Evolutionary conservation across 306 rosid species (phyloP).

Genomic region (Quercus aquifolioides): DNA sequence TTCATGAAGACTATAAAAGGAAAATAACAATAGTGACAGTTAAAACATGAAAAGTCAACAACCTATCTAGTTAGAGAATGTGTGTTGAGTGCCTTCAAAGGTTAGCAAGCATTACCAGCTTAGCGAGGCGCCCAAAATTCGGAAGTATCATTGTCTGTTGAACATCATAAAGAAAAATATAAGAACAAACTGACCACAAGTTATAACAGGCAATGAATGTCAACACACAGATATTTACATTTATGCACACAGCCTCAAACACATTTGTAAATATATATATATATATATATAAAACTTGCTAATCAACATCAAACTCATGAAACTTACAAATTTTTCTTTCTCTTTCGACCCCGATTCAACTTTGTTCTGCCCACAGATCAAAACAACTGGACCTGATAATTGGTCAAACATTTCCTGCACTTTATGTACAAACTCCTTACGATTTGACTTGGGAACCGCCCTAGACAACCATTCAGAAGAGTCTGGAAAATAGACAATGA

Average conservation of each 20-base stretch:
- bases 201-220: background rate
- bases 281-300: background rate
- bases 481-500: constrained; percentile 94
- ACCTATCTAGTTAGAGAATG: background rate
- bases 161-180: constrained; percentile 16
- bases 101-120: constrained; percentile 67
- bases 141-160: constrained; percentile 96
- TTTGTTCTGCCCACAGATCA: constrained; percentile 95
- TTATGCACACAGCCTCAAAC: no score
- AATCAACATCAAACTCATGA: constrained; percentile 4
- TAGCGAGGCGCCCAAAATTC: constrained; percentile 70
- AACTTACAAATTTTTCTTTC: constrained; percentile 84
- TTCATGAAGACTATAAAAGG: background rate
- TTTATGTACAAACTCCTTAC: constrained; percentile 68
- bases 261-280: background rate
- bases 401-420: constrained; percentile 78
- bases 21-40: background rate
- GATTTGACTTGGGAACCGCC: constrained; percentile 72
- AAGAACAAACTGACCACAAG: constrained; percentile 3
- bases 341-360: constrained; percentile 84
- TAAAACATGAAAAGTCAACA: background rate
- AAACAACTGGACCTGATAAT: constrained; percentile 79
- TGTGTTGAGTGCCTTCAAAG: constrained; percentile 1
- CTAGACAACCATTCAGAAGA: constrained; percentile 88
- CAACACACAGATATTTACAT: background rate